These are phyloP conservation scores for Tylopilus sp. DNA, from an alignment of 1,284 basidiomycete species.

Conservation along the genomic window DNA sequence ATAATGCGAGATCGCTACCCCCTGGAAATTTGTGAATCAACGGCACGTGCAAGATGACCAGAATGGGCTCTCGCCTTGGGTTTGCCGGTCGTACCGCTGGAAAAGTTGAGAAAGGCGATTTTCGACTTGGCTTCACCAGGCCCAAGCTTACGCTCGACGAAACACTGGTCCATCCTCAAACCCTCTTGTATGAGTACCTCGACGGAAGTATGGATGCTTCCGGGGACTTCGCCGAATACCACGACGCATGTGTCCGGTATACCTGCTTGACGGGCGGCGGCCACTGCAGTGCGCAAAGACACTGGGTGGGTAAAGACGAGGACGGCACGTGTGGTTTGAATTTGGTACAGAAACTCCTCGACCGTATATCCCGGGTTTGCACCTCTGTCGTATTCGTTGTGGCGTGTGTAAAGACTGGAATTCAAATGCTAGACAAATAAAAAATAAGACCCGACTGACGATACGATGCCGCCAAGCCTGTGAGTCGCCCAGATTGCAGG, in stretches of 20 bases:
- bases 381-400: slow-evolving; percentile 24
- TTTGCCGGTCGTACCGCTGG: slow-evolving; percentile 64
- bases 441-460: slow-evolving; percentile 36
- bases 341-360: slow-evolving; percentile 63
- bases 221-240: slow-evolving; percentile 40
- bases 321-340: slow-evolving; percentile 51
- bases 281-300: slow-evolving; percentile 45
- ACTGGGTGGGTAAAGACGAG: slow-evolving; percentile 58
- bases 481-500: slow-evolving; percentile 67
- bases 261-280: slow-evolving; percentile 51
- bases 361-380: slow-evolving; percentile 66
- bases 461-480: slow-evolving; percentile 62
- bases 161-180: slow-evolving; percentile 30
- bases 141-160: slow-evolving; percentile 42
- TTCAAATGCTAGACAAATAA: not conserved
- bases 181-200: slow-evolving; percentile 40
- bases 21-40: slow-evolving; percentile 33
- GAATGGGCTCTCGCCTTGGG: slow-evolving; percentile 45
- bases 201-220: slow-evolving; percentile 30
- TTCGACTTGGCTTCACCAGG: slow-evolving; percentile 66
- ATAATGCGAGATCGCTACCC: slow-evolving; percentile 61
- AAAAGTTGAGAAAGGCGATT: slow-evolving; percentile 70
- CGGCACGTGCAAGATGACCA: not conserved
- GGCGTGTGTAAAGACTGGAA: not conserved
- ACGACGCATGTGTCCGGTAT: slow-evolving; percentile 51